Percentiles rank a stretch among this genome's conserved stretches.
Conservation (phyloP, 129 eudicot genomes). For the Oenanthe sinensis region DNA sequence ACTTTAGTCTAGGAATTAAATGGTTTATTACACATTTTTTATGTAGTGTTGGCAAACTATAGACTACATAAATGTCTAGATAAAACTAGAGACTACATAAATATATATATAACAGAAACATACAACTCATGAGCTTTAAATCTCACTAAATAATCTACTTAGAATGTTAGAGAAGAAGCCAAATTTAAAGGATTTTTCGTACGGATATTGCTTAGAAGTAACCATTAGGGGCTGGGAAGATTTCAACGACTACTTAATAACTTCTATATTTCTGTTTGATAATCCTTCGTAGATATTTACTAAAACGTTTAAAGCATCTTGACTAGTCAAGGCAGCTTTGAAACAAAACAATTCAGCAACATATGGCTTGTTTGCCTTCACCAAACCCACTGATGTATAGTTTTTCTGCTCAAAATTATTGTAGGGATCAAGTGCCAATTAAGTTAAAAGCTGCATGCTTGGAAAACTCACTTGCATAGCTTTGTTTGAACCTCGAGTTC, state of each 20-base stretch:
- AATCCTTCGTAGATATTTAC: not conserved
- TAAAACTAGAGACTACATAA: not conserved
- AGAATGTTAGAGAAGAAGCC: not conserved
- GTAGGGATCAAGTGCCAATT: not conserved
- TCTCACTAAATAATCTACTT: not conserved
- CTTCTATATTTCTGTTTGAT: no score
- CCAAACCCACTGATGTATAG: not conserved
- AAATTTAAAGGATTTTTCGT: not conserved
- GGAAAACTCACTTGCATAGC: not conserved
- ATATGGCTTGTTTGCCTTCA: not conserved
- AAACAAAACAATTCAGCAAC: not conserved
- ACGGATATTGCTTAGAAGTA: no score
- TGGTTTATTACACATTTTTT: not conserved
- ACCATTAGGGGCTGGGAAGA: not conserved
- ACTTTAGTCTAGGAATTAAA: no score
- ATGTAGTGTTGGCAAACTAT: not conserved
- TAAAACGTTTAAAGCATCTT: not conserved
- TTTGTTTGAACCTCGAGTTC: not conserved
- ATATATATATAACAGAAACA: no score
- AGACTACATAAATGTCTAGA: not conserved
- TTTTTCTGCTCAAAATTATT: not conserved
- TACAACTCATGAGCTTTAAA: not conserved
- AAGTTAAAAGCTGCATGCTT: not conserved
- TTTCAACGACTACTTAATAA: no score
- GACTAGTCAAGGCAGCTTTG: not conserved